Base-by-base conservation (phyloP, 2,329 filamentous ascomycete species). In the Coniochaeta ligniaria region DNA sequence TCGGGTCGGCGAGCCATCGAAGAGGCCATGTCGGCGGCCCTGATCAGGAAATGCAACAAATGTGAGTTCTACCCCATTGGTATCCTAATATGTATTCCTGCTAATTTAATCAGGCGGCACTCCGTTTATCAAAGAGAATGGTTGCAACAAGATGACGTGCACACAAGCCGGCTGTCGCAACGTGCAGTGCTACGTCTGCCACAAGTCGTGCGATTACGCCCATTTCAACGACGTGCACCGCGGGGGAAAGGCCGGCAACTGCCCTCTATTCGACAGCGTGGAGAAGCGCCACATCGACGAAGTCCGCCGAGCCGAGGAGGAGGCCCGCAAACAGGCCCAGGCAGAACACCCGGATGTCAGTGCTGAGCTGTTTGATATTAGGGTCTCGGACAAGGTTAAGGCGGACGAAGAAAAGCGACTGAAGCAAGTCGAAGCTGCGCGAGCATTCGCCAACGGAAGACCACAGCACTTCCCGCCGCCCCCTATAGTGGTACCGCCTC, bases 91-190 rank as follows among this genome's bases (percentile, higher is more conserved):
- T 52, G 60, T 28, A 35, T 54, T 59, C 7, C 24, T 24, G 16
- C 62, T 68, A 43, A 69, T 65, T 9, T 6, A 2, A 12, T 26
- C 57, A 82, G 80, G 89, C 73, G 77, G 80, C n/a, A 83, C 85
- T n/a, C 85, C 87, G 0, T 95, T 94, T 67, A 82, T 96, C 71
- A 96, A 96, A 70, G 83, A 87, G 38, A 71, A 77, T 35, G 92
- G 92, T 2, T 96, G 92, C 76, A 96, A 96, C 75, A 93, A 93
- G 74, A 91, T 96, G 83, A 80, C 72, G 0, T 96, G 92, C 71
- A 77, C 83, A 0, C 80, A 81, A n/a, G 58, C 68, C 45, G 74
- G 74, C 1, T 87, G 84, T 62, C 6, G 60, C 2, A 82, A 84
- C 52, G 67, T 81, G 0, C 83, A 86, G 64, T 89, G 87, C 69